A percentile compares a stretch with the other conserved stretches of the same genome.
Evolutionary conservation across 306 rosid genomes (phyloP).

Genomic region (Gastrolobium villosum): DNA sequence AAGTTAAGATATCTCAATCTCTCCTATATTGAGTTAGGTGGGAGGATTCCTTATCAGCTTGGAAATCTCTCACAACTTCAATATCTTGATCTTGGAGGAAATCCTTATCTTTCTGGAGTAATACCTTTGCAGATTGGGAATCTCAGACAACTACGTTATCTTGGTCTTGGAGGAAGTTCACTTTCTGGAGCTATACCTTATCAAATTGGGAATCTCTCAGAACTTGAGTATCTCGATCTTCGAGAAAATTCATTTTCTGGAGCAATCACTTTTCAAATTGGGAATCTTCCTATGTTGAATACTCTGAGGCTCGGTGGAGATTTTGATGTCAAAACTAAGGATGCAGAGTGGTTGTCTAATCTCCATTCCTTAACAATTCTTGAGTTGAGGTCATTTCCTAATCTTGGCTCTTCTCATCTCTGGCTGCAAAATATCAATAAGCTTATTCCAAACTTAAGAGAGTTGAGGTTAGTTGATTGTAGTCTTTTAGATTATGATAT

Average conservation of each 20-base stretch:
- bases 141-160: neutral
- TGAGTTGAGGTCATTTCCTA: neutral
- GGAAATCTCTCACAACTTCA: neutral
- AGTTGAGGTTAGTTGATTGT: neutral
- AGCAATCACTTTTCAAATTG: neutral
- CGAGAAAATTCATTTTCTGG: neutral
- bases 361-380: conserved; percentile 15
- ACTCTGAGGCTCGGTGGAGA: neutral
- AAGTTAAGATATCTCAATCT: conserved; percentile 39
- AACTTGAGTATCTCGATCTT: neutral
- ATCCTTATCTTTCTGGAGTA: neutral
- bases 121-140: conserved; percentile 4
- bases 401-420: neutral
- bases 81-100: neutral
- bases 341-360: conserved; percentile 13
- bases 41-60: conserved; percentile 22
- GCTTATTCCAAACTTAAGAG: neutral
- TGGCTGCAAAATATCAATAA: neutral
- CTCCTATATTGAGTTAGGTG: fast-evolving
- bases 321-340: neutral
- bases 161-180: neutral
- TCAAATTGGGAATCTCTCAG: conserved; percentile 7
- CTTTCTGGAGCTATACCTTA: neutral
- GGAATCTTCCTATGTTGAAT: conserved; percentile 19
- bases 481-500: neutral